These are phyloP conservation scores for Lyophyllum atratum DNA, from an alignment of 768 basidiomycete genomes.

Conservation along the genomic window DNA sequence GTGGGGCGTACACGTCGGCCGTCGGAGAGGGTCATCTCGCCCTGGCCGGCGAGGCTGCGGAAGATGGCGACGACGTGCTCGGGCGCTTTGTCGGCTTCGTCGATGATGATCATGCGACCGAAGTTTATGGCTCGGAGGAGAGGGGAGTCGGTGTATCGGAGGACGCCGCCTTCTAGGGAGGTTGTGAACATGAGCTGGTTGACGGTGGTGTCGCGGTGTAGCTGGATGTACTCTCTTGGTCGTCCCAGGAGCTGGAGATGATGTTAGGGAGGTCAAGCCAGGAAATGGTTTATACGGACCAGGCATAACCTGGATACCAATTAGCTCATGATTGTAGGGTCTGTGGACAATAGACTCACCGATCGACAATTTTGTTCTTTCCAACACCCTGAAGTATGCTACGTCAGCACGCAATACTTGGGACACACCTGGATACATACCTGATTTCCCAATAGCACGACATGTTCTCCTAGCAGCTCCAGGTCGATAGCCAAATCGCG, in stretches of 20 bases:
- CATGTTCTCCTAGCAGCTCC: conserved; percentile 61
- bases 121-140: conserved; percentile 61
- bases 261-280: neutral
- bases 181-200: conserved; percentile 74
- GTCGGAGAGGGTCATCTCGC: conserved; percentile 64
- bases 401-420: neutral
- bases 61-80: conserved; percentile 75
- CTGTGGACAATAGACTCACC: conserved; percentile 33
- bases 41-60: conserved; percentile 66
- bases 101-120: conserved; percentile 68
- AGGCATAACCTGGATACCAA: conserved; percentile 48
- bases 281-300: conserved; percentile 27
- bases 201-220: conserved; percentile 71
- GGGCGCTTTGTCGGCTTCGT: conserved; percentile 74
- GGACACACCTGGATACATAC: conserved; percentile 28
- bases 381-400: conserved; percentile 54
- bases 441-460: conserved; percentile 70
- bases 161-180: conserved; percentile 54
- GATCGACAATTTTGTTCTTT: conserved; percentile 70
- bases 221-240: conserved; percentile 69
- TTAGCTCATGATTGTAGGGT: neutral
- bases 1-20: conserved; percentile 54
- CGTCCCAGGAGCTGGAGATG: conserved; percentile 51
- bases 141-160: conserved; percentile 66
- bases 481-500: conserved; percentile 64